Evolutionary conservation across 208 protist species (phyloP).

Genomic region (Tetramitus jugosus): DNA sequence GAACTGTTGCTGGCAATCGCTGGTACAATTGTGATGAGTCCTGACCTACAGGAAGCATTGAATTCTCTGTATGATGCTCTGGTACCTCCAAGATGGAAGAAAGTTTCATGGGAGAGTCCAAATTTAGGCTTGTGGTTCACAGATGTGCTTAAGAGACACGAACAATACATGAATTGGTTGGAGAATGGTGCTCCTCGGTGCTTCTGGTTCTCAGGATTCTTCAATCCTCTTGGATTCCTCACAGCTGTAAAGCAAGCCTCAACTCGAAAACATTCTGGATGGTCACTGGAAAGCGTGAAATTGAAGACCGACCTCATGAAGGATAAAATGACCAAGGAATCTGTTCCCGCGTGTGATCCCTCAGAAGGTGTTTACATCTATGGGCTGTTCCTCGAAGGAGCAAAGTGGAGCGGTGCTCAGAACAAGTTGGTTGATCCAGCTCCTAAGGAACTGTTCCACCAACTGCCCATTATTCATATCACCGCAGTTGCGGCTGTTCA

Average conservation of each 20-base stretch:
- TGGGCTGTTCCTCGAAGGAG: slow-evolving; percentile 67
- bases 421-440: slow-evolving; percentile 29
- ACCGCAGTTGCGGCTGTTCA: slow-evolving; percentile 36
- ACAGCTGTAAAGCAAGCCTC: slow-evolving; percentile 62
- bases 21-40: slow-evolving; percentile 65
- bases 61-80: slow-evolving; percentile 56
- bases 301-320: slow-evolving; percentile 50
- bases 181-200: slow-evolving; percentile 40
- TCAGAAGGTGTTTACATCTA: slow-evolving; percentile 61
- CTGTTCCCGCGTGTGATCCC: slow-evolving; percentile 35
- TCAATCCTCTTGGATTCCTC: slow-evolving; percentile 70
- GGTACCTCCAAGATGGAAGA: slow-evolving; percentile 51
- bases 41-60: slow-evolving; percentile 48
- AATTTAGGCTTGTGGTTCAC: slow-evolving; percentile 62
- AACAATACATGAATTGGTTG: slow-evolving; percentile 58
- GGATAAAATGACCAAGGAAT: slow-evolving; percentile 33
- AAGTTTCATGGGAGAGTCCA: slow-evolving; percentile 45
- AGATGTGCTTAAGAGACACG: slow-evolving; percentile 43
- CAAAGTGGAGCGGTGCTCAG: slow-evolving; percentile 49
- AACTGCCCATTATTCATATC: slow-evolving; percentile 57
- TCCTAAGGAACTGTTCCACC: slow-evolving; percentile 48
- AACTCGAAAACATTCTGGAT: slow-evolving; percentile 39
- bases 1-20: slow-evolving; percentile 53
- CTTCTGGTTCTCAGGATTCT: slow-evolving; percentile 65
- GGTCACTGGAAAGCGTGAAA: slow-evolving; percentile 63